Evolutionary conservation across 108 stramenopile genomes (phyloP), one percentile per base, ranked within the genome.

Genomic region (Nitzschia sp.): DNA sequence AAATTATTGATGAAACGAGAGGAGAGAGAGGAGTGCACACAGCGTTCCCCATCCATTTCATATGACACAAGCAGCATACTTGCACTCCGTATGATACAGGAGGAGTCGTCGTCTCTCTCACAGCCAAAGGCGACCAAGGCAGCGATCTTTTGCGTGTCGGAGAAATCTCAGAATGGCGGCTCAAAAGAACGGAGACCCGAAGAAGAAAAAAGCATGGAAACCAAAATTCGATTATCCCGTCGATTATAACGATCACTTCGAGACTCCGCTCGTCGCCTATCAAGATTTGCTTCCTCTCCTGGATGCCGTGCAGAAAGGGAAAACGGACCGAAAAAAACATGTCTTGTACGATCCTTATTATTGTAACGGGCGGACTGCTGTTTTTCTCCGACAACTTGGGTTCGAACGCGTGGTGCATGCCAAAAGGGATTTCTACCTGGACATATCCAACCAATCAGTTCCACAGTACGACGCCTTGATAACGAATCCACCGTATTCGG

Each of bases 401-500:
- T 93, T 78, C 80, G 58, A 23, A 13, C 63, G 71, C 36, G 78
- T 87, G 16, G 32, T 79, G 6, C 89, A 96, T 60, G 79, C 81
- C 53, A 87, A 90, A 53, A 70, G 90, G 22, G 94, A 96, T 61
- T 96, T 96, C 68, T 96, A 96, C 48, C 38, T 68, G 45, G 95
- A 96, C 59, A 63, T 93, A 25, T 27, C 53, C n/a, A 34, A 84
- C 1, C 70, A 79, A 2, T 69, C 32, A 27, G 58, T 94, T 6
- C 92, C 92, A 33, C 60, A 64, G 31, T 69, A 90, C 66, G 81
- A 94, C 58, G 81, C 78, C 0, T 55, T 96, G n/a, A 76, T 96
- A 0, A 96, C 96, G 47, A 96, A 96, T 86, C 96, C 96, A 45
- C 96, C 96, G 2, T 96, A 92, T 70, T 86, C 84, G 17, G 86